Base-by-base conservation (phyloP, 352 stramenopile species). In the Phytophthora pluvialis region DNA sequence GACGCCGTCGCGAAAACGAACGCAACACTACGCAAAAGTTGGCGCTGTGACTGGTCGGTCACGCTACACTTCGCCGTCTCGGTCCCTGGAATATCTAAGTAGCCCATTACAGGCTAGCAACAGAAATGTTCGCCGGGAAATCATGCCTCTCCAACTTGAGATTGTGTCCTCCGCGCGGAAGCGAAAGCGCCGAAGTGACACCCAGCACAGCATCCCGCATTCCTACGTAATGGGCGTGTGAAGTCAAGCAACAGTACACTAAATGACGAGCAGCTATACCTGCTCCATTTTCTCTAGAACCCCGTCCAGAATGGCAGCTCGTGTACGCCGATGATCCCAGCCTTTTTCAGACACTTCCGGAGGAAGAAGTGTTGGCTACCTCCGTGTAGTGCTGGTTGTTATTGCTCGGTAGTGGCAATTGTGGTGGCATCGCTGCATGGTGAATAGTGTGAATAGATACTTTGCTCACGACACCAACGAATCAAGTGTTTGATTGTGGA, bases 11-110 rank as follows among this genome's bases (percentile, higher is more conserved):
- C 44, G 54, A 29, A 61, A 61, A 10, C 36, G 64, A 44, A 77
- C 63, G 42, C 44, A 63, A 10, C 51, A 58, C 32, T 42, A 54
- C 35, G 16, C 29, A 3, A 60, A 38, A 42, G 11, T 60, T 10
- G 54, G 18, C 31, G 28, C 40, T n/a, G 13, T n/a, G 12, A 25
- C 44, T 32, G 36, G 39, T 16, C 35, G 16, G 28, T 58, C 54
- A 21, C 61, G 44, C 48, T 58, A 62, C 40, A 44, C 42, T 45
- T 55, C 53, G 3, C 32, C 60, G 7, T 58, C 29, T 2, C 53
- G 36, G 9, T 74, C 53, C 7, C 33, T 74, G 39, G 66, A 74
- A 43, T 60, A 64, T 48, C 25, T 58, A 7, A 74, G 35, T 49
- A 52, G 39, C 16, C 31, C 54, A 18, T 11, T 52, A n/a, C 28